Evolutionary conservation across 805 yeast genomes (phyloP).

Genomic region (Millerago galiae): DNA sequence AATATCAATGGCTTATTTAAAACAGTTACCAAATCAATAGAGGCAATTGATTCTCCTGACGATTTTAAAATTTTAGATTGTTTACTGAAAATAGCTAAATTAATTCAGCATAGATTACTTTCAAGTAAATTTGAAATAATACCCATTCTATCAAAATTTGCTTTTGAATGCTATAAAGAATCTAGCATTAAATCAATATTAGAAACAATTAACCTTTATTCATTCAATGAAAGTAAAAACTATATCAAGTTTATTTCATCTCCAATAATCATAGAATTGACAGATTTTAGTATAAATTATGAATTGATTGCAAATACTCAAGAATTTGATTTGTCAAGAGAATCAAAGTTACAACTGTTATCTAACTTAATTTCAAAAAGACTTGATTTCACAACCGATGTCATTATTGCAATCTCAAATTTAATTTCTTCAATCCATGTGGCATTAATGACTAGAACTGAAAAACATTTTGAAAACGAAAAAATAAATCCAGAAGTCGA

Average conservation of each 20-base stretch:
- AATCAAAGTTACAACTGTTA: slow-evolving; percentile 3
- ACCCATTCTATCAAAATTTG: slow-evolving; percentile 3
- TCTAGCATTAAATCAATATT: background rate
- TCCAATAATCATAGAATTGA: slow-evolving; percentile 4
- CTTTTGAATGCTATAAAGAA: background rate
- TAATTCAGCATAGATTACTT: background rate
- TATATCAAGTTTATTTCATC: slow-evolving; percentile 5
- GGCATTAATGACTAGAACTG: slow-evolving; percentile 6
- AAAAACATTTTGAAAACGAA: slow-evolving; percentile 1
- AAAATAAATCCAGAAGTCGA: background rate
- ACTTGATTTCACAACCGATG: background rate
- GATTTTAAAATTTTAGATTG: slow-evolving; percentile 1
- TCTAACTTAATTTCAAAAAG: slow-evolving; percentile 1
- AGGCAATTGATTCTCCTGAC: slow-evolving; percentile 1
- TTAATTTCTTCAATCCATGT: slow-evolving; percentile 7
- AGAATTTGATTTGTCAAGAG: background rate
- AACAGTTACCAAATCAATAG: slow-evolving; percentile 7
- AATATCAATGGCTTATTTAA: slow-evolving; percentile 5
- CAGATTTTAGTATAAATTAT: slow-evolving; percentile 3
- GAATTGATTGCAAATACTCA: background rate
- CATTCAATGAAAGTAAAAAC: background rate
- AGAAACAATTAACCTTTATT: slow-evolving; percentile 3
- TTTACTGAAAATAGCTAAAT: slow-evolving; percentile 6
- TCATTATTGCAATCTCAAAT: slow-evolving; percentile 3
- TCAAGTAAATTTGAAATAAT: background rate